Percentiles rank a stretch among this genome's conserved stretches.
Evolutionary conservation across 768 basidiomycete species (phyloP).

Genomic region (Tephrocybe sp.): DNA sequence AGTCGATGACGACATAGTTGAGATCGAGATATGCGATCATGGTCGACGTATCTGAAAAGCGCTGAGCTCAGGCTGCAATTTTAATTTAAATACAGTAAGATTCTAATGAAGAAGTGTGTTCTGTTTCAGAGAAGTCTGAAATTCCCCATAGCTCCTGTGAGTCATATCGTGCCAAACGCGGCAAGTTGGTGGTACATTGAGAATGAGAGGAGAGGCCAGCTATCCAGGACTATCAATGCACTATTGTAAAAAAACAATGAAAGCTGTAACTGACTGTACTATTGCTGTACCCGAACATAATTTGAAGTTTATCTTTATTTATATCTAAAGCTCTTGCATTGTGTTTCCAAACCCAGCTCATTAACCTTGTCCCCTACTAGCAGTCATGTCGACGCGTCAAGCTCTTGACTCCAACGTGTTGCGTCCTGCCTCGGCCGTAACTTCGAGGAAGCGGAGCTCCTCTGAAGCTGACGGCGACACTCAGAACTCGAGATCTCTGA

Average conservation of each 20-base stretch:
- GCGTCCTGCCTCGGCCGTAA: constrained; percentile 19
- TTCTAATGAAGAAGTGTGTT: neutral
- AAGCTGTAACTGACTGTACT: too few relatives aligned
- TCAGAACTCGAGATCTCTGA: constrained; percentile 22
- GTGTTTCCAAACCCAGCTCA: constrained; percentile 5
- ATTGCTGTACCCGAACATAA: too few relatives aligned
- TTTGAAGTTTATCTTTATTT: too few relatives aligned
- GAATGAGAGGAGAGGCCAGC: neutral
- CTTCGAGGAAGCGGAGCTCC: constrained; percentile 31
- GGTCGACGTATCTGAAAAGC: neutral
- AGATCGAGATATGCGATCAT: too few relatives aligned
- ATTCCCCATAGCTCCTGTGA: neutral
- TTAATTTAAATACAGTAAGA: neutral
- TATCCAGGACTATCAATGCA: neutral
- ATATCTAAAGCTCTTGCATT: too few relatives aligned
- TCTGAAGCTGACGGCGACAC: constrained; percentile 27
- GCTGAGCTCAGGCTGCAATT: neutral
- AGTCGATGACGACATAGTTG: neutral
- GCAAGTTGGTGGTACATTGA: neutral
- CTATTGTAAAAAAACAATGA: too few relatives aligned
- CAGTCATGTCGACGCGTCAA: constrained; percentile 32
- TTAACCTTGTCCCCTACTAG: too few relatives aligned
- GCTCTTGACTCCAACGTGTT: constrained; percentile 29
- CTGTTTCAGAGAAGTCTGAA: neutral
- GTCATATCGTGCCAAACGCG: neutral